phyloP scores from a whole-genome alignment of 2,329 filamentous ascomycete species.

The Fonsecaea pedrosoi region DNA sequence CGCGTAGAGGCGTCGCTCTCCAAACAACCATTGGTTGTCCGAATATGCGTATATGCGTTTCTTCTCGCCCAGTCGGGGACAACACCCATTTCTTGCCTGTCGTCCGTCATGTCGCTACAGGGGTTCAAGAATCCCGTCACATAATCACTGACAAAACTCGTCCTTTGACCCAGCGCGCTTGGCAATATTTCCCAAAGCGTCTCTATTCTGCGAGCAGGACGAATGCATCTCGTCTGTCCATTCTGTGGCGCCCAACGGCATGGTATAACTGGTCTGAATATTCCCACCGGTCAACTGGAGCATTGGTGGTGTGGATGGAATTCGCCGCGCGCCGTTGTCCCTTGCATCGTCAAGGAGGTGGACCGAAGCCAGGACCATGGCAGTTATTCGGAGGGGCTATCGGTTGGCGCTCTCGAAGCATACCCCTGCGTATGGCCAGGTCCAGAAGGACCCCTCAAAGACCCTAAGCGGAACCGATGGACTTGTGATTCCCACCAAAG shows the following conservation, averaged over 20 bases:
- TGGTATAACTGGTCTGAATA: background rate
- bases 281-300: background rate
- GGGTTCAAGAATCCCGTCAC: background rate
- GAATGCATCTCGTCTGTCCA: background rate
- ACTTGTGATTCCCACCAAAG: background rate
- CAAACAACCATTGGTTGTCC: background rate
- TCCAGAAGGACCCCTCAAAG: background rate
- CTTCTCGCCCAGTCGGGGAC: background rate
- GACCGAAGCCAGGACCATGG: background rate
- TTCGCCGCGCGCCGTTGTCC: background rate
- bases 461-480: background rate
- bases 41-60: background rate
- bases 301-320: background rate
- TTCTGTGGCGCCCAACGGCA: background rate
- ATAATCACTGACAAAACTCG: constrained; percentile 1
- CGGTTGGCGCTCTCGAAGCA: background rate
- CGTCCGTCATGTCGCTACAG: background rate
- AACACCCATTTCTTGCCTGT: background rate
- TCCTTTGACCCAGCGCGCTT: background rate
- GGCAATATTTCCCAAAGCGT: constrained; percentile 2
- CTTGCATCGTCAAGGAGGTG: background rate
- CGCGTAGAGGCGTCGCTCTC: background rate
- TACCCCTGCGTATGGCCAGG: background rate
- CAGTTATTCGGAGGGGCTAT: background rate
- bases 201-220: background rate